Evolutionary conservation across 495 filamentous ascomycete species (phyloP).

Genomic region (Aspergillus heteromorphus): DNA sequence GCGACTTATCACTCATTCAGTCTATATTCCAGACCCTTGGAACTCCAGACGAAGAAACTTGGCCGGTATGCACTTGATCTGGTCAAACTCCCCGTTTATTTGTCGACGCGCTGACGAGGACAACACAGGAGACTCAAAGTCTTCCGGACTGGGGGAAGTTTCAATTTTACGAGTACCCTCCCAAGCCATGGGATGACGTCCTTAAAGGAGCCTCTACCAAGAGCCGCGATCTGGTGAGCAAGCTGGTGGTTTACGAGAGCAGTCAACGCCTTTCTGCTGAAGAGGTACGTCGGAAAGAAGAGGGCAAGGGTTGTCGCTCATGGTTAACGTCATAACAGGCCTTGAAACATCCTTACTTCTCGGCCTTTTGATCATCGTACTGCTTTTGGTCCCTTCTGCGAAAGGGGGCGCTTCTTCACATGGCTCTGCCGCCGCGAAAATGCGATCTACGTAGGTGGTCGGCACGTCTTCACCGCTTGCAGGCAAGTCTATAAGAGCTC

Average conservation of each 20-base stretch:
- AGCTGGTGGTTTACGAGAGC: constrained; percentile 55
- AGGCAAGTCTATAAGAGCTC: neutral
- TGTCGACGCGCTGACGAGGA: constrained; percentile 4
- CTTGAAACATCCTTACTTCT: constrained; percentile 36
- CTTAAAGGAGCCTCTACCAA: constrained; percentile 43
- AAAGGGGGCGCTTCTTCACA: neutral
- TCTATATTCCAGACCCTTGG: constrained; percentile 88
- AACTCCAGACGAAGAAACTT: constrained; percentile 68
- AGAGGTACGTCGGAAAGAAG: constrained; percentile 33
- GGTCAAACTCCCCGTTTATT: neutral
- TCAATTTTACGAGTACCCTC: constrained; percentile 49
- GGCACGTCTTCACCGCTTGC: neutral
- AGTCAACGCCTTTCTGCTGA: constrained; percentile 42
- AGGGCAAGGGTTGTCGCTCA: neutral
- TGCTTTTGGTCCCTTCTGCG: neutral
- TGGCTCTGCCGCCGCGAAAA: neutral
- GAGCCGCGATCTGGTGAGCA: constrained; percentile 49
- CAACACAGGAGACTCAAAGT: constrained; percentile 43
- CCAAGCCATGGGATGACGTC: constrained; percentile 49
- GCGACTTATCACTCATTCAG: constrained; percentile 82
- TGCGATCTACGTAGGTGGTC: neutral
- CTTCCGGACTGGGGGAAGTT: constrained; percentile 67
- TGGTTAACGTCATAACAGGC: constrained; percentile 26
- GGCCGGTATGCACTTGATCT: constrained; percentile 55
- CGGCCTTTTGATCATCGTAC: neutral